These are phyloP conservation scores for Eutrema heterophyllum DNA, from an alignment of 345 rosid species.

Conservation along the genomic window DNA sequence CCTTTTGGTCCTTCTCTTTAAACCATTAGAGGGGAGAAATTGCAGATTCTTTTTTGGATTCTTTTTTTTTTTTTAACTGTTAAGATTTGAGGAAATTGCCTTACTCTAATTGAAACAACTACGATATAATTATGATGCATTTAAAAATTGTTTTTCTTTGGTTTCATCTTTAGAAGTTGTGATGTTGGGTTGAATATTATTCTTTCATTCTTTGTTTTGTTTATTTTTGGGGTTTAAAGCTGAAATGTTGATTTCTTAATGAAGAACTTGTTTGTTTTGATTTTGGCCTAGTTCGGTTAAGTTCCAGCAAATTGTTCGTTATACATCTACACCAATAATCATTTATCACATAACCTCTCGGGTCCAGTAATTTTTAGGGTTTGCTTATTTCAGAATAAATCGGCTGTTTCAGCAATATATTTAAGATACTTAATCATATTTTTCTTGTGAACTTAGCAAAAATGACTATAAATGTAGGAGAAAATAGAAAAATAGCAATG, in stretches of 20 bases:
- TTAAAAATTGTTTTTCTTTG: background rate
- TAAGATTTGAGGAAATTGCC: constrained; percentile 28
- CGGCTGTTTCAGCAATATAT: too few relatives aligned
- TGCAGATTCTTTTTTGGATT: background rate
- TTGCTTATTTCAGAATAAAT: too few relatives aligned
- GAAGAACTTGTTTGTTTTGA: background rate
- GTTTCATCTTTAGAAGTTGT: constrained; percentile 7
- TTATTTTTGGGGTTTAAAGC: background rate
- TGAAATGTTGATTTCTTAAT: background rate
- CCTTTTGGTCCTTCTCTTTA: constrained; percentile 38
- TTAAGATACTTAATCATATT: too few relatives aligned
- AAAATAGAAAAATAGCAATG: too few relatives aligned
- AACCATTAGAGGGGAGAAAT: background rate
- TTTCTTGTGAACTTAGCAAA: too few relatives aligned
- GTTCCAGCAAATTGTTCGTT: too few relatives aligned
- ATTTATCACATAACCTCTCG: too few relatives aligned
- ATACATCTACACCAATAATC: too few relatives aligned
- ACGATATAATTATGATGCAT: constrained; percentile 10
- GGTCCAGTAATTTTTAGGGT: too few relatives aligned
- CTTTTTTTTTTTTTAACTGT: constrained; percentile 25
- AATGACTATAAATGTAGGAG: too few relatives aligned
- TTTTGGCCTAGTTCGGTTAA: background rate
- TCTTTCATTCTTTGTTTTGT: constrained; percentile 15
- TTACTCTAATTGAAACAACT: constrained; percentile 17
- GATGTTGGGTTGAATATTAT: constrained; percentile 14